Base-by-base conservation (phyloP, 306 rosid species). In the Spatholobus suberectus region DNA sequence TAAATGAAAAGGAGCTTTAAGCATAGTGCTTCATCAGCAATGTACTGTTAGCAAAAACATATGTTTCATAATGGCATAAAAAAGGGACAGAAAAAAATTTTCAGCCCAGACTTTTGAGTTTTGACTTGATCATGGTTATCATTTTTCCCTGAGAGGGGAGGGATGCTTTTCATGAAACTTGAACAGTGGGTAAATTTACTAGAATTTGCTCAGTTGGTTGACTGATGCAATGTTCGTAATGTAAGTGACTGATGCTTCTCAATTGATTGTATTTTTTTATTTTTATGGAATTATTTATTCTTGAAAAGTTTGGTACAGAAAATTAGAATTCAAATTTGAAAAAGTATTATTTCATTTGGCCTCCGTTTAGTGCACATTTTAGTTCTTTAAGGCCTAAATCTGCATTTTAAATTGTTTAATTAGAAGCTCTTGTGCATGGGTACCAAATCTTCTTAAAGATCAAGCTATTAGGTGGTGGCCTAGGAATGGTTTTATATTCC, bases 91-190 rank as follows among this genome's bases (percentile, higher is more conserved):
- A 4, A 26, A 61, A 61, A 61, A 23, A 34, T 0, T 14, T 9
- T 57, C 5, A 6, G 21, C 1, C 21, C 63, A 4, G 15, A 58
- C 20, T 58, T 47, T 44, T 68, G 35, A 26, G 24, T 43, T n/a
- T n/a, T n/a, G n/a, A n/a, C n/a, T n/a, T n/a, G n/a, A n/a, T n/a
- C n/a, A n/a, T n/a, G n/a, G n/a, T n/a, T n/a, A n/a, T n/a, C 32
- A 29, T 29, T 29, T 29, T 29, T 1, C 32, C 32, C 32, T 29
- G 59, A 37, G 35, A 47, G 38, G 59, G 61, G 49, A 61, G 20
- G 57, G 69, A 52, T 82, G 69, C 62, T 75, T 34, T 58, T 46
- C 81, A 35, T 29, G 43, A 83, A 27, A 37, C 44, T 32, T 47
- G 15, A 70, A 20, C 9, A 14, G 43, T 63, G 5, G 23, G 43